Evolutionary conservation across 2,329 filamentous ascomycete genomes (phyloP), one percentile per base, ranked within the genome.

Genomic region (Xylaria sp.): DNA sequence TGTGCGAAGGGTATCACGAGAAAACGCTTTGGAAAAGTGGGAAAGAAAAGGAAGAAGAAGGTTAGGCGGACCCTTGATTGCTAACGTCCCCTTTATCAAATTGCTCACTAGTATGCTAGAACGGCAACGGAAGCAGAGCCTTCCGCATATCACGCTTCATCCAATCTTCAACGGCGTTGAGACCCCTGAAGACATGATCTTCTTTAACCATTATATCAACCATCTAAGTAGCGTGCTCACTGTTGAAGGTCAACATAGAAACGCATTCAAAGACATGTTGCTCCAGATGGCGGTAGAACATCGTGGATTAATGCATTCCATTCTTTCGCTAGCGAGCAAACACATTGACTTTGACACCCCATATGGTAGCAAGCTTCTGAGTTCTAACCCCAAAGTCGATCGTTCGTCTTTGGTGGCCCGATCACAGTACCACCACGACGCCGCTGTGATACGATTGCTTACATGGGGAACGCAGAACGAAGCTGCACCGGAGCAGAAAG

Each of bases 1-100:
- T 94, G 13, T 97, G 94, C 78, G 94, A 97, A 81, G 94, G 94
- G 13, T 97, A 97, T 77, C 92, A 93, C 60, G 91, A 93, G 70
- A 94, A 94, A 78, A 91, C 93, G 68, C 88, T 94, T 62, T 97
- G 94, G 94, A 93, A 91, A 80, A 94, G 93, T 77, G 93, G 94
- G 34, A 93, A 89, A 78, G 92, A 95, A 79, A 91, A 86, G 77
- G 86, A 89, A 41, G 90, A 92, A 82, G 90, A 93, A 82, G 88
- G 88, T 89, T 83, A 73, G 70, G 46, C 23, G 6, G 32, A 55
- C 57, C 28, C 5, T 13, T 15, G 44, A 50, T 41, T 56, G 52
- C 44, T 18, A 55, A n/a, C 20, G 9, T 58, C 61, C 28, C 54
- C 56, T 50, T 23, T 12, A n/a, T 23, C 46, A 41, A 28, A 20